Conservation (phyloP, 1,284 basidiomycete species). For the Heterobasidion parviporum region DNA sequence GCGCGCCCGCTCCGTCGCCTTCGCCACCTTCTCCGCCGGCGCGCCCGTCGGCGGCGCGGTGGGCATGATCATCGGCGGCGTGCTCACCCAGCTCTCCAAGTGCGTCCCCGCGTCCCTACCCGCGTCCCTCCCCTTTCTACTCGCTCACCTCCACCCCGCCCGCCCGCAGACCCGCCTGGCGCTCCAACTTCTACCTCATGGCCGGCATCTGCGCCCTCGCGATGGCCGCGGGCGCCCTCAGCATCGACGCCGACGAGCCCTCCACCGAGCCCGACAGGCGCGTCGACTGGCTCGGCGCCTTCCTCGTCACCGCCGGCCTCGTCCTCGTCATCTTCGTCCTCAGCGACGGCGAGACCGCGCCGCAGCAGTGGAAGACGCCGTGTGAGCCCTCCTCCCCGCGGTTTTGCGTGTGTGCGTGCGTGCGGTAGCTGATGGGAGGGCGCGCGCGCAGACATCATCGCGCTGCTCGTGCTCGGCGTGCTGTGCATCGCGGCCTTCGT, state of each 20-base stretch:
- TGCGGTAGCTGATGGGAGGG: not conserved
- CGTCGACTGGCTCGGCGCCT: conserved; percentile 80
- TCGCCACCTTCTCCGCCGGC: conserved; percentile 72
- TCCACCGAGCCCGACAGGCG: conserved; percentile 44
- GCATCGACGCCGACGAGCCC: conserved; percentile 35
- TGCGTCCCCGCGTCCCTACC: conserved; percentile 15
- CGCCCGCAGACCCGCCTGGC: conserved; percentile 36
- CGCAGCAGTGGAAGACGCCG: conserved; percentile 64
- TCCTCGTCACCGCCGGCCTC: conserved; percentile 67
- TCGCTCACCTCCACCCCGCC: not conserved
- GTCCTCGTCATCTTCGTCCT: conserved; percentile 77
- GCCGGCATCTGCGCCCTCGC: conserved; percentile 36
- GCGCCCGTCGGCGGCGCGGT: conserved; percentile 73
- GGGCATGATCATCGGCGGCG: conserved; percentile 61
- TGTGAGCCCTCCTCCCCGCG: conserved; percentile 38
- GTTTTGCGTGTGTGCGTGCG: too few relatives aligned
- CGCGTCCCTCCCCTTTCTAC: not conserved
- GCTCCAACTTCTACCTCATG: conserved; percentile 45
- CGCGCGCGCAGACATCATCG: conserved; percentile 43
- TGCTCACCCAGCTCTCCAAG: conserved; percentile 59
- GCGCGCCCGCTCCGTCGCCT: conserved; percentile 59
- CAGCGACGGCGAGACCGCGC: conserved; percentile 63
- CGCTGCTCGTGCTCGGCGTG: conserved; percentile 56
- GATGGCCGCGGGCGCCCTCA: conserved; percentile 29
- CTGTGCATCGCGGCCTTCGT: conserved; percentile 53